A percentile compares a stretch with the other conserved stretches of the same genome.
phyloP scores from a whole-genome alignment of 768 basidiomycete species.

The Lactarius sanguifluus region DNA sequence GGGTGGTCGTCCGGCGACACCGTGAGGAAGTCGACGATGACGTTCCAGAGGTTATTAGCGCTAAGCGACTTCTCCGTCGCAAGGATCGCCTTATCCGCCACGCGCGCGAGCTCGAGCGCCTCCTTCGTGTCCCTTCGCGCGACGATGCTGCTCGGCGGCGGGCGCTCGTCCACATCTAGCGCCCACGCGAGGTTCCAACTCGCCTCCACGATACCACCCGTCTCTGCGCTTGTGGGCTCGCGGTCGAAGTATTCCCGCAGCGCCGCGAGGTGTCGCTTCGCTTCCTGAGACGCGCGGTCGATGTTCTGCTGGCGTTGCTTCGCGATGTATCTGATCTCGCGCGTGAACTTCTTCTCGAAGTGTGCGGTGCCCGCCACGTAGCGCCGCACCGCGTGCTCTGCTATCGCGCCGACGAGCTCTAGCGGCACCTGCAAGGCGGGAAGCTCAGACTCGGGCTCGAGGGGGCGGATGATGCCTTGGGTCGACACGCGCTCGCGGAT shows the following conservation, averaged over 20 bases:
- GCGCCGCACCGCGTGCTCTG: conserved; percentile 73
- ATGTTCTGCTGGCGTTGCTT: conserved; percentile 65
- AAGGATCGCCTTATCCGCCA: conserved; percentile 67
- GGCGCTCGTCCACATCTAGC: conserved; percentile 71
- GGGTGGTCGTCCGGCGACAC: conserved; percentile 45
- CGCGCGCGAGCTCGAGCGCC: conserved; percentile 66
- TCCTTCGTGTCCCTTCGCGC: conserved; percentile 85
- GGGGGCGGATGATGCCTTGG: conserved; percentile 73
- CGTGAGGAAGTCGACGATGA: conserved; percentile 64
- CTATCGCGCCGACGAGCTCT: conserved; percentile 69
- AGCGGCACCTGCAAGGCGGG: conserved; percentile 61
- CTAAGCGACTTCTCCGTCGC: conserved; percentile 57
- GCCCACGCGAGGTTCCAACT: conserved; percentile 87
- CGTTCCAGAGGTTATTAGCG: conserved; percentile 71
- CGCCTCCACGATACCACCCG: conserved; percentile 33
- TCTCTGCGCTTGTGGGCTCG: conserved; percentile 31
- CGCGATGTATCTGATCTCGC: conserved; percentile 57
- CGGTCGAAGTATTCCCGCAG: conserved; percentile 43
- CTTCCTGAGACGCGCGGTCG: conserved; percentile 63
- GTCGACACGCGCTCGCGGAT: conserved; percentile 90
- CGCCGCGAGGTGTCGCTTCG: conserved; percentile 50
- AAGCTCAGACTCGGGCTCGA: conserved; percentile 72
- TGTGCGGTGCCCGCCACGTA: conserved; percentile 61
- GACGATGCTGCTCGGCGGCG: conserved; percentile 90
- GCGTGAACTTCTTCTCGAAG: conserved; percentile 69